These are phyloP conservation scores for Seminavis robusta DNA, from an alignment of 108 stramenopile genomes.

Conservation along the genomic window DNA sequence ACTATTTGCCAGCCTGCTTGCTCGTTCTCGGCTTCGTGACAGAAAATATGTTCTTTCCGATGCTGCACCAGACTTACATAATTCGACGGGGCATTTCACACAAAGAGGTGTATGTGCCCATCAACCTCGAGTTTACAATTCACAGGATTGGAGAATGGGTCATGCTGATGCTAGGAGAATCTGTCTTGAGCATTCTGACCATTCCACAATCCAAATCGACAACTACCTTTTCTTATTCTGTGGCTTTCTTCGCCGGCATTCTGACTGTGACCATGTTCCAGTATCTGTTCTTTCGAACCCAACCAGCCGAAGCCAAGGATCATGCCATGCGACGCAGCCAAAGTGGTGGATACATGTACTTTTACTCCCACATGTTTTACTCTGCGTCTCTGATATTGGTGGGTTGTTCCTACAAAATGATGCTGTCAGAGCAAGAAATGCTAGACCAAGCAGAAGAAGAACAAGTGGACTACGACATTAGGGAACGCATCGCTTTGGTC, in stretches of 20 bases:
- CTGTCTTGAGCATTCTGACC: conserved; percentile 38
- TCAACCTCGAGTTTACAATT: conserved; percentile 45
- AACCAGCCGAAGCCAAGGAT: conserved; percentile 30
- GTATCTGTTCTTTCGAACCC: conserved; percentile 27
- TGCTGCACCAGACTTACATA: too few relatives aligned
- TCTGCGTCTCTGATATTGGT: too few relatives aligned
- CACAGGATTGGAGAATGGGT: conserved; percentile 64
- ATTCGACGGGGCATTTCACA: conserved; percentile 26
- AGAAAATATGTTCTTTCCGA: too few relatives aligned
- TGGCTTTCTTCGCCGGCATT: conserved; percentile 26
- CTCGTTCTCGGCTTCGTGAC: too few relatives aligned
- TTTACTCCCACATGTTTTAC: too few relatives aligned
- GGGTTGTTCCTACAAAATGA: too few relatives aligned
- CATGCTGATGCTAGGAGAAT: conserved; percentile 64
- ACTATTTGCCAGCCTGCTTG: too few relatives aligned
- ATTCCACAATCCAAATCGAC: conserved; percentile 4
- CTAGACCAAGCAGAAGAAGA: too few relatives aligned
- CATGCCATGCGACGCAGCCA: conserved; percentile 40
- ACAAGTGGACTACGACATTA: not conserved
- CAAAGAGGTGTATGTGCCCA: conserved; percentile 36
- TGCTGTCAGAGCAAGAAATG: too few relatives aligned
- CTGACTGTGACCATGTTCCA: conserved; percentile 32
- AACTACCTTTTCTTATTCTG: too few relatives aligned
- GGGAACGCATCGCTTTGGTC: conserved; percentile 3
- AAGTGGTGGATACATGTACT: too few relatives aligned